These are phyloP conservation scores for Metarhizium humberi DNA, from an alignment of 2,329 filamentous ascomycete genomes.

Conservation along the genomic window DNA sequence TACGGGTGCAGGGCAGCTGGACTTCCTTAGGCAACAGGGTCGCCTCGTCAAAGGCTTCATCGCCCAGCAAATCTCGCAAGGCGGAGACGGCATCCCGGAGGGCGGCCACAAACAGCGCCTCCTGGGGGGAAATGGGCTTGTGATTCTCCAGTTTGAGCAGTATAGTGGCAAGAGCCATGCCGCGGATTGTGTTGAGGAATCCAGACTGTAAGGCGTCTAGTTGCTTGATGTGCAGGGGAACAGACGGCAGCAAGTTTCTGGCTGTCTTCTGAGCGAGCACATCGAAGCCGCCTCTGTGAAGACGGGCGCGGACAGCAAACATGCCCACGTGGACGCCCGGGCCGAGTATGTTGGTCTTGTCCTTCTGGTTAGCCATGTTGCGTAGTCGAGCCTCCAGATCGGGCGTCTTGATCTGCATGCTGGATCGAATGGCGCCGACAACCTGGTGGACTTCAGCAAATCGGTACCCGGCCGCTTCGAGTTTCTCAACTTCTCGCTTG, in stretches of 20 bases:
- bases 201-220: conserved; percentile 47
- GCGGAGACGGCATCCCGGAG: conserved; percentile 33
- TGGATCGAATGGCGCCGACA: conserved; percentile 55
- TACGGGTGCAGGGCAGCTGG: conserved; percentile 27
- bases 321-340: conserved; percentile 48
- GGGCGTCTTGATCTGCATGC: conserved; percentile 61
- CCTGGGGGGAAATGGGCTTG: conserved; percentile 24
- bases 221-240: conserved; percentile 40
- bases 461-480: conserved; percentile 67
- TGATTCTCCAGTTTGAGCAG: conserved; percentile 23
- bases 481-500: conserved; percentile 48
- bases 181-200: conserved; percentile 42
- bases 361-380: conserved; percentile 53
- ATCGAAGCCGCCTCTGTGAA: conserved; percentile 49
- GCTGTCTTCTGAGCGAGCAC: conserved; percentile 48
- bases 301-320: conserved; percentile 45
- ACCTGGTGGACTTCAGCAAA: conserved; percentile 66
- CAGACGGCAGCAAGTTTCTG: conserved; percentile 51
- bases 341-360: conserved; percentile 34
- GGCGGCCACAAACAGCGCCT: conserved; percentile 34
- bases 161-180: conserved; percentile 26
- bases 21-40: conserved; percentile 33
- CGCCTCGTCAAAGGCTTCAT: conserved; percentile 36
- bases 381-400: conserved; percentile 53
- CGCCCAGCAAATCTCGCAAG: conserved; percentile 31